Conservation (phyloP, 768 basidiomycete species). For the Kwoniella sp. region DNA sequence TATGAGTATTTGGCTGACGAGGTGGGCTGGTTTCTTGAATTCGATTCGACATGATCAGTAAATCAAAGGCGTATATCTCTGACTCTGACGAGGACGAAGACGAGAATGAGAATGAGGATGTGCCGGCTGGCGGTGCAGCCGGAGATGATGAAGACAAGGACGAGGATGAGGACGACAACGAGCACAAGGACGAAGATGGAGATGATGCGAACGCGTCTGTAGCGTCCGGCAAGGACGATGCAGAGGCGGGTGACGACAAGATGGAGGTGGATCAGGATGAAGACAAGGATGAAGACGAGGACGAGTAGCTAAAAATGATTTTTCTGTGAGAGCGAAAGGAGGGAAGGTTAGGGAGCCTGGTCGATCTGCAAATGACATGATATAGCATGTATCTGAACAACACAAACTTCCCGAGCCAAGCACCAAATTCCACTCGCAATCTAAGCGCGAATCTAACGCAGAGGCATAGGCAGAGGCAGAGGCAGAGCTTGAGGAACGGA, state of each 20-base stretch:
- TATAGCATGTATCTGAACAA: no score
- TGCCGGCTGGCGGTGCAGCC: neutral
- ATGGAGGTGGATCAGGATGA: constrained; percentile 16
- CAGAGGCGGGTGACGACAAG: neutral
- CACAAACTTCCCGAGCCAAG: no score
- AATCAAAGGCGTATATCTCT: constrained; percentile 83
- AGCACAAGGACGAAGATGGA: constrained; percentile 10
- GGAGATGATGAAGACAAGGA: constrained; percentile 7
- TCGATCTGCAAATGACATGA: no score
- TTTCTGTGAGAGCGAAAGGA: neutral
- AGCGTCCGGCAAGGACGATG: neutral
- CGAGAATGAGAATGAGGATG: constrained; percentile 2
- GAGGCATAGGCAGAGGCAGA: no score
- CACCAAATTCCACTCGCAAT: no score
- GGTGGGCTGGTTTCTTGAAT: neutral
- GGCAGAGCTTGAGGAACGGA: no score
- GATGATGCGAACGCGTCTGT: neutral
- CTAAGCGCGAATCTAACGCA: no score
- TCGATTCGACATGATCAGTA: constrained; percentile 61
- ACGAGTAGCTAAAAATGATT: neutral
- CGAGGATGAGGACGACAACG: constrained; percentile 10
- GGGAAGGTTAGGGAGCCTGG: no score
- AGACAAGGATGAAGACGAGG: constrained; percentile 12
- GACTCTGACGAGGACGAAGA: constrained; percentile 65
- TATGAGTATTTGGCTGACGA: neutral